Percentiles rank a stretch among this genome's conserved stretches.
phyloP scores from a whole-genome alignment of 257 asterid genomes.

The Petrea volubilis region DNA sequence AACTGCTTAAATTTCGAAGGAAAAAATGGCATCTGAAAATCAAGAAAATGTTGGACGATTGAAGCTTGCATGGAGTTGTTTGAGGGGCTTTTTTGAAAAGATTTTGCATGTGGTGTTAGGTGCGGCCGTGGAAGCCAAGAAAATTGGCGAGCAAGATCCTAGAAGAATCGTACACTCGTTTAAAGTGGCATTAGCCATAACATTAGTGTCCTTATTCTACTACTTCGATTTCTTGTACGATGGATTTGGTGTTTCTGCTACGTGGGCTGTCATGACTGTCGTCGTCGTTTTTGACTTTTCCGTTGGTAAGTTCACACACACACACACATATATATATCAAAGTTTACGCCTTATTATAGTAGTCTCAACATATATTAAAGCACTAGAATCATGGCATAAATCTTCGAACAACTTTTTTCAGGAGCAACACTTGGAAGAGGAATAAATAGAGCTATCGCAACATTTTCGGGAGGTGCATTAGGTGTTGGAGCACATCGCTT shows the following conservation, averaged over 20 bases:
- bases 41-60: conserved; percentile 1
- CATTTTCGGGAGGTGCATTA: conserved; percentile 63
- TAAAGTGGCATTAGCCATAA: conserved; percentile 66
- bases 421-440: conserved; percentile 88
- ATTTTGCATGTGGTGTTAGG: not conserved
- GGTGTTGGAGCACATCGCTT: conserved; percentile 72
- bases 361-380: conserved; percentile 1
- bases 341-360: no score
- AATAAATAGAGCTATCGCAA: no score
- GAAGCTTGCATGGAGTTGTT: not conserved
- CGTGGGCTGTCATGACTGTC: conserved; percentile 91
- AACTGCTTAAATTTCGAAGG: not conserved
- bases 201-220: conserved; percentile 63
- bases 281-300: conserved; percentile 79
- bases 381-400: not conserved
- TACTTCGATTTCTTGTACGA: conserved; percentile 62
- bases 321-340: no score
- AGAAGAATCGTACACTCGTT: conserved; percentile 70
- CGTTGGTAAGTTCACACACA: conserved; percentile 54
- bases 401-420: conserved; percentile 12
- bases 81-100: not conserved
- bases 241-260: conserved; percentile 60
- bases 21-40: conserved; percentile 23
- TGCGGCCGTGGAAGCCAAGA: conserved; percentile 8
- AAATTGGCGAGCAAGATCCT: conserved; percentile 46